A percentile compares a stretch with the other conserved stretches of the same genome.
These are phyloP conservation scores for Starmera caribaea DNA, from an alignment of 805 yeast species.

Conservation along the genomic window DNA sequence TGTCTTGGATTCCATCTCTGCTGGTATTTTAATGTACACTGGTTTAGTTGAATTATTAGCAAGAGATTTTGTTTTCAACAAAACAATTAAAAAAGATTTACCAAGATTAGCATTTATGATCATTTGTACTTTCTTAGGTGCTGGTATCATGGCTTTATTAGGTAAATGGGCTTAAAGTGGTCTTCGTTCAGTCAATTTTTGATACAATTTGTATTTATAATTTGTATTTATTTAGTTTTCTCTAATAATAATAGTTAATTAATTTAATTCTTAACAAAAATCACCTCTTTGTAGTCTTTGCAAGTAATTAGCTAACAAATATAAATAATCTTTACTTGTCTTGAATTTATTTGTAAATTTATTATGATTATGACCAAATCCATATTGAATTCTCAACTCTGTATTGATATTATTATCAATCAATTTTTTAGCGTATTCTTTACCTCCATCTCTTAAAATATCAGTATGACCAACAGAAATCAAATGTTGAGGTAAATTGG, in stretches of 20 bases:
- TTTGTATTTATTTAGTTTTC: too few relatives aligned
- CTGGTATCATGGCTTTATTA: slow-evolving; percentile 62
- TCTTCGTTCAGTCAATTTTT: too few relatives aligned
- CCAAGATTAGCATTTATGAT: slow-evolving; percentile 32
- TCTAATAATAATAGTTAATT: too few relatives aligned
- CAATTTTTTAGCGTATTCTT: not conserved
- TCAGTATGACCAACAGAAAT: not conserved
- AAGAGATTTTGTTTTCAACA: slow-evolving; percentile 52
- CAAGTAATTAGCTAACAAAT: not conserved
- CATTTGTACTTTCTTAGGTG: slow-evolving; percentile 40
- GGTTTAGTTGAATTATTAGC: slow-evolving; percentile 71
- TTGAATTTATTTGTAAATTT: not conserved
- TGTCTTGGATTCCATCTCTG: slow-evolving; percentile 57
- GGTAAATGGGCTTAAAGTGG: slow-evolving; percentile 60
- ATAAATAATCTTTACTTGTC: not conserved
- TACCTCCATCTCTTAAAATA: not conserved
- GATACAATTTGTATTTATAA: too few relatives aligned
- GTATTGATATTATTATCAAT: not conserved
- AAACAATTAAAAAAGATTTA: slow-evolving; percentile 27
- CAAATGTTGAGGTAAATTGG: not conserved
- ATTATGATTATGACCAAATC: not conserved
- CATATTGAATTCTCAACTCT: not conserved
- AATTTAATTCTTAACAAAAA: not conserved
- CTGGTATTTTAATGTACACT: slow-evolving; percentile 64
- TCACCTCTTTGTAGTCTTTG: not conserved